Evolutionary conservation across 805 yeast species (phyloP), one percentile per base, ranked within the genome.

Genomic region (Suhomyces faveliae): DNA sequence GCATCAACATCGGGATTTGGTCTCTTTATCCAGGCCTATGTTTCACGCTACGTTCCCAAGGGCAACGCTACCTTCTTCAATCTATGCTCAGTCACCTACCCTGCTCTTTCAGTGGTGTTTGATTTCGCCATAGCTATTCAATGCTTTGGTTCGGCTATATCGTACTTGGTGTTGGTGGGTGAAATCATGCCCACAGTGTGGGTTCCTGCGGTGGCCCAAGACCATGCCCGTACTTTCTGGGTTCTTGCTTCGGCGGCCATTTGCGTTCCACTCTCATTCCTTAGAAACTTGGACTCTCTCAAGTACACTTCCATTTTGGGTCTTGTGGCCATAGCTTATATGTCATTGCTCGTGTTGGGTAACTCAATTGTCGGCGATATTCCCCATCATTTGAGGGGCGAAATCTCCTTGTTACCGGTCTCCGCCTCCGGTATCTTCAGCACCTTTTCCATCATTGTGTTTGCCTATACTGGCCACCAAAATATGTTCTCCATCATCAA

Each of bases 391-490:
- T 48, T 57, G 23, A 47, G 51, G 35, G 76, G 76, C 2, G 56
- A 62, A 66, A 57, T 56, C n/a, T 51, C 57, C 8, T 58, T 62
- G 45, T 56, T 61, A 40, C 77, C 77, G 1, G 55, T 62, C 64
- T 87, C 44, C 60, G 78, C 48, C 47, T 74, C 54, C 51, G 81
- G 51, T n/a, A 74, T 91, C 15, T 76, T 86, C 20, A 62, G 70
- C 22, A 82, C 94, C 9, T 81, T 91, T 62, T 95, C 97, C n/a
- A 87, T 91, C 53, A 84, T 90, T 56, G 92, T 92, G 11, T 91
- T 92, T 73, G 96, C 97, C 0, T 92, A 83, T 67, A 92, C 98
- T 0, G 94, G 97, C 59, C 97, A 92, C 61, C 97, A 92, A 65
- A 92, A 92, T 68, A 89, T 89, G 89, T 89, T 89, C 59, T 82